Percentiles rank a stretch among this genome's conserved stretches.
Conservation (phyloP, 768 basidiomycete species). For the Epithele typhae region DNA sequence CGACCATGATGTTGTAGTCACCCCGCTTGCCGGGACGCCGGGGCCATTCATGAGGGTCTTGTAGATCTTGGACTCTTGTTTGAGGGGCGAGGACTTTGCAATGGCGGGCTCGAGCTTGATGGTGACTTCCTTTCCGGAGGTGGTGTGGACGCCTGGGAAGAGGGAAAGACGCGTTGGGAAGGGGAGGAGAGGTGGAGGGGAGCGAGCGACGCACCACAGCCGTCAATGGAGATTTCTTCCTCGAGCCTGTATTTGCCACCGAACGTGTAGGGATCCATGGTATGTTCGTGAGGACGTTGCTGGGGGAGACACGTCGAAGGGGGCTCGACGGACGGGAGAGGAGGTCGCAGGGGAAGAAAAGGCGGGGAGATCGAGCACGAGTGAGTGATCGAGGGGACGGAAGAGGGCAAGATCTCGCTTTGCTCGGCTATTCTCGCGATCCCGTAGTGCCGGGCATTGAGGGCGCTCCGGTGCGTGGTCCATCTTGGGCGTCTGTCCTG, state of each 20-base stretch:
- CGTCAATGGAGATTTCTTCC: constrained; percentile 77
- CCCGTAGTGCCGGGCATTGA: too few species aligned
- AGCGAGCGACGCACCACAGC: constrained; percentile 51
- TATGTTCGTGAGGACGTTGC: background rate
- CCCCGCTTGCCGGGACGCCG: constrained; percentile 85
- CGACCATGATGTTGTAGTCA: constrained; percentile 96
- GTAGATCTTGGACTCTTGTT: constrained; percentile 90
- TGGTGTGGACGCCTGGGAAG: constrained; percentile 72
- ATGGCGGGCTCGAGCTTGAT: constrained; percentile 76
- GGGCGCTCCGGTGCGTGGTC: too few species aligned
- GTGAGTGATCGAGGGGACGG: too few species aligned
- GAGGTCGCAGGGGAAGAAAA: background rate
- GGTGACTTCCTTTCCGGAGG: constrained; percentile 80
- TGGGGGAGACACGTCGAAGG: background rate
- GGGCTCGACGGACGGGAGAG: background rate
- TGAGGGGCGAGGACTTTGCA: constrained; percentile 56
- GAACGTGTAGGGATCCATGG: constrained; percentile 41
- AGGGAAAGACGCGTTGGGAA: background rate
- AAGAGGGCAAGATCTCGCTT: too few species aligned
- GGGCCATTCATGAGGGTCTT: constrained; percentile 86
- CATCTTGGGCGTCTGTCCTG: too few species aligned
- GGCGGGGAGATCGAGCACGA: background rate
- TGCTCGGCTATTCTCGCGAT: too few species aligned
- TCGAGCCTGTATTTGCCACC: constrained; percentile 77
- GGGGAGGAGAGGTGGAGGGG: background rate